Evolutionary conservation across 768 basidiomycete genomes (phyloP).

Genomic region (Candolleomyces aberdarensis): DNA sequence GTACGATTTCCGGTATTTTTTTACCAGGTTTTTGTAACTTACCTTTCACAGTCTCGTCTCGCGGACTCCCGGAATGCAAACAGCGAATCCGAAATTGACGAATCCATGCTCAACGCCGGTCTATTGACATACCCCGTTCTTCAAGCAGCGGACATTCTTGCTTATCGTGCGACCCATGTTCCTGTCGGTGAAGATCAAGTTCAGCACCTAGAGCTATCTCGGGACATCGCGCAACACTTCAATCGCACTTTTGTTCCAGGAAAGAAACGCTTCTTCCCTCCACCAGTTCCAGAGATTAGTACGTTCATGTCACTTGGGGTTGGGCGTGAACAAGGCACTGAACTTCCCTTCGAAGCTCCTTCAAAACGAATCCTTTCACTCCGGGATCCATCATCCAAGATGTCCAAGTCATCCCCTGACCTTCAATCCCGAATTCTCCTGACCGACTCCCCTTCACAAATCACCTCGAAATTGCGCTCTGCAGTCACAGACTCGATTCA

Average conservation of each 20-base stretch:
- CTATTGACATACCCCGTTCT: constrained; percentile 91
- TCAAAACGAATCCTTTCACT: constrained; percentile 84
- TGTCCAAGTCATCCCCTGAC: constrained; percentile 92
- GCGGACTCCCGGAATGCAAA: constrained; percentile 72
- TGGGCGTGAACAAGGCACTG: not conserved
- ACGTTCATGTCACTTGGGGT: constrained; percentile 22
- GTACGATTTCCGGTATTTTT: constrained; percentile 5
- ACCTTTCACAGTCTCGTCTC: constrained; percentile 57
- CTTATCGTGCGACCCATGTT: constrained; percentile 86
- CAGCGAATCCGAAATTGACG: constrained; percentile 75
- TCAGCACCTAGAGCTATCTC: constrained; percentile 88
- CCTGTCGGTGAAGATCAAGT: constrained; percentile 97
- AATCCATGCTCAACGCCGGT: constrained; percentile 78
- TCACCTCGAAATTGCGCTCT: constrained; percentile 66
- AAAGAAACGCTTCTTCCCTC: constrained; percentile 57
- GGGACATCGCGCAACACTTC: constrained; percentile 81
- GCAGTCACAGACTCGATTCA: constrained; percentile 83
- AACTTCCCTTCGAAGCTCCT: constrained; percentile 48
- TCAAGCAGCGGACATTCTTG: constrained; percentile 89
- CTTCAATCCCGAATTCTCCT: constrained; percentile 79
- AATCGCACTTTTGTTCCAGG: constrained; percentile 59
- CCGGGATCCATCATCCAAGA: constrained; percentile 80
- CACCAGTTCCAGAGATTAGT: constrained; percentile 77
- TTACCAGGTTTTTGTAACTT: constrained; percentile 5
- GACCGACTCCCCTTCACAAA: constrained; percentile 64